A percentile compares a stretch with the other conserved stretches of the same genome.
Evolutionary conservation across 768 basidiomycete species (phyloP).

Genomic region (Agaricus blazei): DNA sequence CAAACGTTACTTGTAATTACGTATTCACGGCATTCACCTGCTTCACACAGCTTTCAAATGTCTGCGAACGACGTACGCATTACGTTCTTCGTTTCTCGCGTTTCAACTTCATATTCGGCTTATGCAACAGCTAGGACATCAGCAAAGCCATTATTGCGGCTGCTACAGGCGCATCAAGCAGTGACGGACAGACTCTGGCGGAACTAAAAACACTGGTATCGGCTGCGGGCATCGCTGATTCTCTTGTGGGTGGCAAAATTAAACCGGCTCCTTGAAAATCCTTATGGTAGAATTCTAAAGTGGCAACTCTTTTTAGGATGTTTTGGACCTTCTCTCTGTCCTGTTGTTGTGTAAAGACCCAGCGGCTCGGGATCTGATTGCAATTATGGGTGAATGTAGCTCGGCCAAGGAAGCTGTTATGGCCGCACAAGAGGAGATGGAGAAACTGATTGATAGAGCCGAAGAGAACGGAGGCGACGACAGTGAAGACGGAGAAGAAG

Average conservation of each 20-base stretch:
- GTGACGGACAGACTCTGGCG: background rate
- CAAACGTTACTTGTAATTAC: too few species aligned
- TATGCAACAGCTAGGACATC: background rate
- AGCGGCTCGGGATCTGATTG: slow-evolving; percentile 32
- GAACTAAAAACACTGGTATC: slow-evolving; percentile 1
- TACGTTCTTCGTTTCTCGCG: background rate
- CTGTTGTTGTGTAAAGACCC: slow-evolving; percentile 33
- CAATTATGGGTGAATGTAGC: slow-evolving; percentile 33
- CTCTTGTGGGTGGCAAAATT: slow-evolving; percentile 2
- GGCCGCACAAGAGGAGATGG: slow-evolving; percentile 39
- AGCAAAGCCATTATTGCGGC: background rate
- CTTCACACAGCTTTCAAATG: background rate
- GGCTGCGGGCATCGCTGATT: background rate
- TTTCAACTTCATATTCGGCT: background rate
- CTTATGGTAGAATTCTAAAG: background rate
- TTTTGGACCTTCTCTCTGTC: slow-evolving; percentile 36
- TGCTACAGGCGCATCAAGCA: background rate
- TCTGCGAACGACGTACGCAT: background rate
- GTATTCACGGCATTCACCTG: background rate
- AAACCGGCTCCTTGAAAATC: too few species aligned
- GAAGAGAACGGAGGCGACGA: slow-evolving; percentile 20
- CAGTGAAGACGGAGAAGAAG: slow-evolving; percentile 16
- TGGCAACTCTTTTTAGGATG: slow-evolving; percentile 27
- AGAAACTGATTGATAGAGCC: slow-evolving; percentile 25
- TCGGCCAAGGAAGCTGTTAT: slow-evolving; percentile 44